Conservation (phyloP, 371 early-diverging fungal species). For the Edhazardia aedis region DNA sequence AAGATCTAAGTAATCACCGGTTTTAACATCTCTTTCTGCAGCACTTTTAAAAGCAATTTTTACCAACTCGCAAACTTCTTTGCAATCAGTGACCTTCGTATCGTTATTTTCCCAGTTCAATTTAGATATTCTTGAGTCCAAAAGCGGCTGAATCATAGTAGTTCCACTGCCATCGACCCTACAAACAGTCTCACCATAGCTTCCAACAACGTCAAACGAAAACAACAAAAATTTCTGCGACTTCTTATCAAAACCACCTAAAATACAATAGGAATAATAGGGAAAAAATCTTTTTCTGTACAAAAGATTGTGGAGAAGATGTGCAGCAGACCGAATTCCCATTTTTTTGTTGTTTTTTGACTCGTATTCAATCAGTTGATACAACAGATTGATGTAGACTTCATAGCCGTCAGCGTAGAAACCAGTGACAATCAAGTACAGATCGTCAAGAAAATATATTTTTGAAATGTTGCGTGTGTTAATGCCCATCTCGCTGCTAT, state of each 20-base stretch:
- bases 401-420: conserved; percentile 77
- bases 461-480: conserved; percentile 77
- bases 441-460: conserved; percentile 56
- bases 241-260: conserved; percentile 70
- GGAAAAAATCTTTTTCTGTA: conserved; percentile 89
- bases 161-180: conserved; percentile 68
- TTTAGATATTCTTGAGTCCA: conserved; percentile 67
- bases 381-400: conserved; percentile 58
- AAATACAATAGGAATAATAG: conserved; percentile 67
- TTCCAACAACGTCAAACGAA: conserved; percentile 83
- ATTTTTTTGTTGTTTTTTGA: conserved; percentile 60
- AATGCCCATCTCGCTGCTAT: conserved; percentile 75
- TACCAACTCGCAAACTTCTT: conserved; percentile 56
- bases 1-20: conserved; percentile 83
- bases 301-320: conserved; percentile 70
- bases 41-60: conserved; percentile 88
- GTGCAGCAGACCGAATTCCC: conserved; percentile 67
- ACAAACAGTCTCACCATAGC: conserved; percentile 58
- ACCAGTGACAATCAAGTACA: conserved; percentile 66
- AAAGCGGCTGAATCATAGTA: conserved; percentile 76
- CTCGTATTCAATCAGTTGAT: conserved; percentile 49
- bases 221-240: conserved; percentile 55
- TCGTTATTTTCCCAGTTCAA: conserved; percentile 35
- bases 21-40: conserved; percentile 93
- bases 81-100: conserved; percentile 34